Base-by-base conservation (phyloP, 2,329 filamentous ascomycete genomes). In the Xylaria sp. region DNA sequence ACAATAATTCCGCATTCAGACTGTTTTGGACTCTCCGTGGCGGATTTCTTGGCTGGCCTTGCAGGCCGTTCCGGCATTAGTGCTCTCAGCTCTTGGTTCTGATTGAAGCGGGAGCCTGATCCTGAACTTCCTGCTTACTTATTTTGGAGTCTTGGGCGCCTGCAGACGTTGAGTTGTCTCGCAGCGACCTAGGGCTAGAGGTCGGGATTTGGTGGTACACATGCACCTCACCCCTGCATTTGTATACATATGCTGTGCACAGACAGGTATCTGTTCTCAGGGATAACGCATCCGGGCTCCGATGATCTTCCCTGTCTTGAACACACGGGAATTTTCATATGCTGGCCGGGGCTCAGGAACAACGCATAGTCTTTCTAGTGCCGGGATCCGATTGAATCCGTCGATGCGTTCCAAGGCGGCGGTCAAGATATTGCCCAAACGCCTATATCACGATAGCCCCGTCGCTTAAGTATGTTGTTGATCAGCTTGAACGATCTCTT, bases 91-190 rank as follows among this genome's bases (percentile, higher is more conserved):
- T 59, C 59, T 66, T 40, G 20, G 51, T 49, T 66, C 53, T 69
- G 63, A 66, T 69, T 69, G 67, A 54, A 44, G 46, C 63, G 63
- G 59, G 40, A 46, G 40, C 33, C n/a, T 26, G 46, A 53, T 63
- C 66, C 56, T 48, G 11, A 1, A 15, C 48, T 63, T 44, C 59
- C 59, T 66, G 46, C 56, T 67, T 61, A 53, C 67, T 61, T 62
- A 53, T 64, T 64, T 58, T 33, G 42, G 56, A 10, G 48, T 49
- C 23, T 57, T 33, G 64, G 60, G 61, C 59, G 56, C 46, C 31
- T 68, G 51, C 63, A 65, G 62, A 23, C 68, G 68, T 70, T 68
- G 66, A 54, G 62, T 59, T 70, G 65, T 65, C 65, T 65, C 58
- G 49, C 53, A 60, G 59, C 40, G 23, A 49, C 53, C 68, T 59